These are phyloP conservation scores for Tulasnella sp. DNA, from an alignment of 768 basidiomycete genomes.

Conservation along the genomic window DNA sequence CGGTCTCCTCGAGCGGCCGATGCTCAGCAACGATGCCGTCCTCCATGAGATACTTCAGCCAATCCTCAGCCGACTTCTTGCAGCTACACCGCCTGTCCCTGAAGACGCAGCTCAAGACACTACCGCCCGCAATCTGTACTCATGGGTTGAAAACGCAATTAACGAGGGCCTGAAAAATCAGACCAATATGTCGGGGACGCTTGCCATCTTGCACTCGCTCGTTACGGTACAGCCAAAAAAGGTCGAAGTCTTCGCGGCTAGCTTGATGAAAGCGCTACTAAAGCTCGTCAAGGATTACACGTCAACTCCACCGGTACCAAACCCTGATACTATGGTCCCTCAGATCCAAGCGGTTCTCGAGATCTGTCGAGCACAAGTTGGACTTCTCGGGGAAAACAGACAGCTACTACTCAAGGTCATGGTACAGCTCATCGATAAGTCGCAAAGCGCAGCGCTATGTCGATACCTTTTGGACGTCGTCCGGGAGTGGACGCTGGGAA, in stretches of 20 bases:
- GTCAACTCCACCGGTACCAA: conserved; percentile 35
- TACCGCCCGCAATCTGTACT: conserved; percentile 68
- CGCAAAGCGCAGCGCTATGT: conserved; percentile 67
- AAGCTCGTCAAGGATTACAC: conserved; percentile 85
- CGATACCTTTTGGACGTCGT: conserved; percentile 77
- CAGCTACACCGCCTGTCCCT: conserved; percentile 53
- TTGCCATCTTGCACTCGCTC: conserved; percentile 81
- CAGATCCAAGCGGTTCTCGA: conserved; percentile 61
- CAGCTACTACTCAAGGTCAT: conserved; percentile 68
- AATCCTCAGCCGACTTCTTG: conserved; percentile 70
- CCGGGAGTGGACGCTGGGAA: conserved; percentile 80
- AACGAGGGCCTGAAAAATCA: conserved; percentile 69
- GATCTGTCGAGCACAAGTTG: conserved; percentile 71
- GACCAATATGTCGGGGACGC: conserved; percentile 60
- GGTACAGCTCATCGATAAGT: conserved; percentile 78
- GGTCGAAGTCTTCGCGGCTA: conserved; percentile 64
- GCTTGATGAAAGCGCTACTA: conserved; percentile 73
- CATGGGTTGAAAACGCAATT: conserved; percentile 62
- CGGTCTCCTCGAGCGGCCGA: conserved; percentile 77
- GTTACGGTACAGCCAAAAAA: conserved; percentile 71
- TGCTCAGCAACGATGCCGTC: conserved; percentile 64
- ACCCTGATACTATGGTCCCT: conserved; percentile 49
- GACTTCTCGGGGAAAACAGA: conserved; percentile 76
- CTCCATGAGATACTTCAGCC: conserved; percentile 77
- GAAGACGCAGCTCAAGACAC: conserved; percentile 53